phyloP scores from a whole-genome alignment of 257 asterid species.

The Ilex asprella region DNA sequence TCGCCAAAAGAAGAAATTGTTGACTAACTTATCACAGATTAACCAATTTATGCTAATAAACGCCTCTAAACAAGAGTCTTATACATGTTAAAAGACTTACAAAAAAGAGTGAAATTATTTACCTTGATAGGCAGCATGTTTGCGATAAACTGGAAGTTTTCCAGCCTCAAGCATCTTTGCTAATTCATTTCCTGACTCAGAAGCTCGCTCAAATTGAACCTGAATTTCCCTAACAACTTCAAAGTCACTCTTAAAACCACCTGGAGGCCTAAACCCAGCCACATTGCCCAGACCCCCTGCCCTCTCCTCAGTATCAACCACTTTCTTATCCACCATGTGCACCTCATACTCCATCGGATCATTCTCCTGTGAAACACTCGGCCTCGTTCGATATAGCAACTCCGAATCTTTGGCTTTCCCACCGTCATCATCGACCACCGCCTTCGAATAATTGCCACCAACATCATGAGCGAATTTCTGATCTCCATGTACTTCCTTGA shows the following conservation, averaged over 20 bases:
- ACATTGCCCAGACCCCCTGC: constrained; percentile 46
- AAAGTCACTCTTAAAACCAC: constrained; percentile 55
- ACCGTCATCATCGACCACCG: constrained; percentile 29
- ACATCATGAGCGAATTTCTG: constrained; percentile 59
- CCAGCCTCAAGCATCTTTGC: constrained; percentile 84
- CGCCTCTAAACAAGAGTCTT: not conserved
- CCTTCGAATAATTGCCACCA: constrained; percentile 42
- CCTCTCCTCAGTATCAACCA: constrained; percentile 49
- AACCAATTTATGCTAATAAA: too few relatives aligned
- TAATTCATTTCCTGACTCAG: constrained; percentile 68
- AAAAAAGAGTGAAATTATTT: constrained; percentile 25
- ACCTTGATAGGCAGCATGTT: constrained; percentile 73
- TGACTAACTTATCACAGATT: too few relatives aligned
- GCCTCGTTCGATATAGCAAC: constrained; percentile 42
- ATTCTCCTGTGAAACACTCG: constrained; percentile 44
- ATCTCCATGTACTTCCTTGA: constrained; percentile 76
- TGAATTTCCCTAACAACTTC: constrained; percentile 85
- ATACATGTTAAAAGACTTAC: not conserved
- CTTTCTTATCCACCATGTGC: constrained; percentile 84
- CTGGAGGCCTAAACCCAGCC: constrained; percentile 46
- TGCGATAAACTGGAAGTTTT: constrained; percentile 67
- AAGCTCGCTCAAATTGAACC: constrained; percentile 67
- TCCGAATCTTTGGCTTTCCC: constrained; percentile 38
- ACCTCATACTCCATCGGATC: constrained; percentile 79
- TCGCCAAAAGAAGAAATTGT: too few relatives aligned